Evolutionary conservation across 139 green algal species (phyloP).

Genomic region (Diplosphaera chodatii): DNA sequence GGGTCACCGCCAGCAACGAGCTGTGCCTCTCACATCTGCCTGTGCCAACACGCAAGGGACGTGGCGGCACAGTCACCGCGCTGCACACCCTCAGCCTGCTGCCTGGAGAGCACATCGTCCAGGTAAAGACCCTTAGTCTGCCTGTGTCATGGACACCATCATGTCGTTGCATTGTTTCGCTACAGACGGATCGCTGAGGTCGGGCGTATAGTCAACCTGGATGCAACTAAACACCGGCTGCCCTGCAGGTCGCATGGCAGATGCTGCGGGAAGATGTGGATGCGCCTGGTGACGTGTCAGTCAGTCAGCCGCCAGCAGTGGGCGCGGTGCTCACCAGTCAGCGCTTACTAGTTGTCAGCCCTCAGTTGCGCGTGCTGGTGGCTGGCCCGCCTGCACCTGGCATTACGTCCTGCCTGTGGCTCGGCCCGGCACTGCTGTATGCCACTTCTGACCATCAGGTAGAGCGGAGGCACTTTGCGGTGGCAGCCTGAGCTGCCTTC

Average conservation of each 20-base stretch:
- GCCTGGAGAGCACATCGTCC: slow-evolving; percentile 24
- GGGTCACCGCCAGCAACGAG: neutral
- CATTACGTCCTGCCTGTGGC: slow-evolving; percentile 35
- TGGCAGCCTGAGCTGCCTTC: no score
- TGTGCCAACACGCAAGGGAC: neutral
- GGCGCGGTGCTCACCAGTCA: slow-evolving; percentile 34
- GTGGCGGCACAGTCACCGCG: neutral
- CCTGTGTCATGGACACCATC: no score
- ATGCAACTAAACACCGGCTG: no score
- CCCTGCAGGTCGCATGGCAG: slow-evolving; percentile 42
- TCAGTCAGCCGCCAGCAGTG: slow-evolving; percentile 1
- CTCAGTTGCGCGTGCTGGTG: slow-evolving; percentile 25
- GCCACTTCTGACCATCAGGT: slow-evolving; percentile 27
- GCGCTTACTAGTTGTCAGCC: slow-evolving; percentile 33
- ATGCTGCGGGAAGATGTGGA: slow-evolving; percentile 24
- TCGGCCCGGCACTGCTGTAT: slow-evolving; percentile 43
- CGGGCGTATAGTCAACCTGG: no score
- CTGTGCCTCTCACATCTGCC: neutral
- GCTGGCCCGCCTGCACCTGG: neutral
- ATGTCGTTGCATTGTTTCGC: no score
- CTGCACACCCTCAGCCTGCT: slow-evolving; percentile 16
- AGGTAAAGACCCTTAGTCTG: no score
- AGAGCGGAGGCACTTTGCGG: no score
- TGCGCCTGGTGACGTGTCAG: neutral
- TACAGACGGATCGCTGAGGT: no score